A percentile compares a stretch with the other conserved stretches of the same genome.
These are phyloP conservation scores for Pseudisothecium myosuroides DNA, from an alignment of 225 moss, liverwort and hornwort genomes.

Conservation along the genomic window DNA sequence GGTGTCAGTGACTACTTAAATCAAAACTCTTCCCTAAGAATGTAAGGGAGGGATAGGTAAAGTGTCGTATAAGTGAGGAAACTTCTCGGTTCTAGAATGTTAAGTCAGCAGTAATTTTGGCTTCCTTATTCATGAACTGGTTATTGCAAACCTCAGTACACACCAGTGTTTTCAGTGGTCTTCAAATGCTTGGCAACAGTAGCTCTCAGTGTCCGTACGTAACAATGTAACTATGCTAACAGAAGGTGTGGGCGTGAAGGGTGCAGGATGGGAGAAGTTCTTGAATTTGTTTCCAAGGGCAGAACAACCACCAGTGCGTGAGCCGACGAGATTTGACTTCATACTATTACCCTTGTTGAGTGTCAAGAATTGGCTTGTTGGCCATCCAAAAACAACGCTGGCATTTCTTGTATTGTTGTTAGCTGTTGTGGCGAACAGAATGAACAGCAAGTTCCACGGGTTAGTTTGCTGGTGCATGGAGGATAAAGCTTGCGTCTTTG, in stretches of 20 bases:
- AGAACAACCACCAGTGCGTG: not conserved
- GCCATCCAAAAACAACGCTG: not conserved
- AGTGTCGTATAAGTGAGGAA: not conserved
- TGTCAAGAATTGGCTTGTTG: not conserved
- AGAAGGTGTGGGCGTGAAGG: not conserved
- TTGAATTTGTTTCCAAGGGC: not conserved
- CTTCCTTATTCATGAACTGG: not conserved
- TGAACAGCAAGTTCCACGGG: not conserved
- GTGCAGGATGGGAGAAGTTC: not conserved
- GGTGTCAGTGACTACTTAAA: not conserved
- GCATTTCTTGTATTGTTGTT: not conserved
- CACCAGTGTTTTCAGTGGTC: not conserved
- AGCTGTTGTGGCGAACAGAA: not conserved
- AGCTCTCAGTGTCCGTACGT: not conserved
- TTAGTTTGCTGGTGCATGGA: conserved; percentile 15
- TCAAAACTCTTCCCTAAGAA: not conserved
- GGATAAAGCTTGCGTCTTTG: not conserved
- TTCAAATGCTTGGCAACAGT: not conserved
- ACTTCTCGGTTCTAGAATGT: not conserved
- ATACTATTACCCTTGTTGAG: not conserved
- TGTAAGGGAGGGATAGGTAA: not conserved
- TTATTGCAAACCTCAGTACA: not conserved
- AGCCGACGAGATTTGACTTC: not conserved
- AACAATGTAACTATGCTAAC: not conserved
- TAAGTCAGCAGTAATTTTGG: not conserved